A percentile compares a stretch with the other conserved stretches of the same genome.
phyloP scores from a whole-genome alignment of 352 stramenopile species.

The Globisporangium yorkense region DNA sequence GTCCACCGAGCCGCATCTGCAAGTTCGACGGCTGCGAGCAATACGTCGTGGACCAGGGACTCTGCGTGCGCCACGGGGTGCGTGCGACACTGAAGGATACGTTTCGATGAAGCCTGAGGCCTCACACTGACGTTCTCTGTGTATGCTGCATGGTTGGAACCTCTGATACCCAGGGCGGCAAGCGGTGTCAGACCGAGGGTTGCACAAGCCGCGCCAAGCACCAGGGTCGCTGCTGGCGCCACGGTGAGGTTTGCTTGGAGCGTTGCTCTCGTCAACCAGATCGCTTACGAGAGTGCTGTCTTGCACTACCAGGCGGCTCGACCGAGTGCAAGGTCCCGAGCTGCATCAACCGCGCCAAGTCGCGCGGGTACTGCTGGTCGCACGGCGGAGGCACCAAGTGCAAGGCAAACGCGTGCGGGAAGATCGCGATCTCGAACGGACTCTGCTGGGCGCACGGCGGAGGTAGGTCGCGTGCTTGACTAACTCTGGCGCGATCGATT shows the following conservation, averaged over 20 bases:
- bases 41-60: conserved; percentile 75
- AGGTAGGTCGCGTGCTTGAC: conserved; percentile 12
- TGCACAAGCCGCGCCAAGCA: conserved; percentile 71
- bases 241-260: conserved; percentile 22
- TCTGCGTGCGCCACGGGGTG: conserved; percentile 69
- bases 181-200: conserved; percentile 15
- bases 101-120: background rate
- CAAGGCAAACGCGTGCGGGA: conserved; percentile 56
- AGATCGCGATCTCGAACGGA: conserved; percentile 75
- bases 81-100: conserved; percentile 3
- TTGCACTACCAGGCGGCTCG: conserved; percentile 27
- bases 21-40: conserved; percentile 70
- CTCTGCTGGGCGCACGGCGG: conserved; percentile 76
- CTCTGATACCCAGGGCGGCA: conserved; percentile 8
- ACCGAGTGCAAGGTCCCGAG: conserved; percentile 61
- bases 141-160: too few relatives aligned
- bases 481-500: background rate
- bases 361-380: conserved; percentile 79
- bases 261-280: background rate
- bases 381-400: conserved; percentile 84
- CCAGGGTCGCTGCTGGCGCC: conserved; percentile 65
- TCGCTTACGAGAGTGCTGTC: background rate
- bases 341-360: conserved; percentile 82
- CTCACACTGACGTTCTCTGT: background rate
- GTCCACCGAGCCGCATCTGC: conserved; percentile 59